phyloP scores from a whole-genome alignment of 2,329 filamentous ascomycete genomes.

The Penicillium sp. region DNA sequence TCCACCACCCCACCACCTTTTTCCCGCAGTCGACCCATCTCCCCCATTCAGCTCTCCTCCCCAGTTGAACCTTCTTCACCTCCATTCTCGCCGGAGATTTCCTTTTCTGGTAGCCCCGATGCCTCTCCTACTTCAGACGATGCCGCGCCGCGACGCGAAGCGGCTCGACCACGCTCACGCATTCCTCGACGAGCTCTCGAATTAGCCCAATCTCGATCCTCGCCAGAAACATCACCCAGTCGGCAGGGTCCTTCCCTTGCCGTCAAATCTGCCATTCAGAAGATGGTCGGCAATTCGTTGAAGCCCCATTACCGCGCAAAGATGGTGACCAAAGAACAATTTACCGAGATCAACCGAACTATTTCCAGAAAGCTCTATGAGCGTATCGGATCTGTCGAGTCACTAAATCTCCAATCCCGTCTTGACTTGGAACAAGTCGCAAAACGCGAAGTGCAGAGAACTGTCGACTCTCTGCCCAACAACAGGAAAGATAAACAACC shows the following conservation, averaged over 20 bases:
- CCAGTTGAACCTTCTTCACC: slow-evolving; percentile 33
- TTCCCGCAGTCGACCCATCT: slow-evolving; percentile 34
- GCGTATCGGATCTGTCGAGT: slow-evolving; percentile 54
- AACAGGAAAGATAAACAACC: slow-evolving; percentile 22
- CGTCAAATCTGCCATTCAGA: slow-evolving; percentile 84
- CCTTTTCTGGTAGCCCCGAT: slow-evolving; percentile 58
- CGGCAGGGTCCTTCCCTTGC: slow-evolving; percentile 69
- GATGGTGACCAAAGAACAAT: slow-evolving; percentile 82
- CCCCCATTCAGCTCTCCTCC: slow-evolving; percentile 37
- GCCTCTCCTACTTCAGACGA: not conserved
- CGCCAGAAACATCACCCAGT: slow-evolving; percentile 65
- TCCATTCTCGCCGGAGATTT: slow-evolving; percentile 69
- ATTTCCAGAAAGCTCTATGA: slow-evolving; percentile 88
- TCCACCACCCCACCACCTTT: slow-evolving; percentile 42
- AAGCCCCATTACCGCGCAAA: slow-evolving; percentile 80
- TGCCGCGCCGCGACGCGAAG: slow-evolving; percentile 8
- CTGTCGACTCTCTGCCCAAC: slow-evolving; percentile 52
- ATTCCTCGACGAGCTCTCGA: slow-evolving; percentile 25
- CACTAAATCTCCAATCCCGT: slow-evolving; percentile 65
- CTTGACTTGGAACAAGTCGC: slow-evolving; percentile 75
- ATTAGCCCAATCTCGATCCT: slow-evolving; percentile 41
- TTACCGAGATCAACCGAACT: slow-evolving; percentile 85
- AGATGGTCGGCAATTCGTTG: slow-evolving; percentile 79
- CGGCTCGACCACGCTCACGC: slow-evolving; percentile 22
- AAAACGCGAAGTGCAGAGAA: slow-evolving; percentile 73